Base-by-base conservation (phyloP, 2,329 filamentous ascomycete genomes). In the Ophiostoma ips region DNA sequence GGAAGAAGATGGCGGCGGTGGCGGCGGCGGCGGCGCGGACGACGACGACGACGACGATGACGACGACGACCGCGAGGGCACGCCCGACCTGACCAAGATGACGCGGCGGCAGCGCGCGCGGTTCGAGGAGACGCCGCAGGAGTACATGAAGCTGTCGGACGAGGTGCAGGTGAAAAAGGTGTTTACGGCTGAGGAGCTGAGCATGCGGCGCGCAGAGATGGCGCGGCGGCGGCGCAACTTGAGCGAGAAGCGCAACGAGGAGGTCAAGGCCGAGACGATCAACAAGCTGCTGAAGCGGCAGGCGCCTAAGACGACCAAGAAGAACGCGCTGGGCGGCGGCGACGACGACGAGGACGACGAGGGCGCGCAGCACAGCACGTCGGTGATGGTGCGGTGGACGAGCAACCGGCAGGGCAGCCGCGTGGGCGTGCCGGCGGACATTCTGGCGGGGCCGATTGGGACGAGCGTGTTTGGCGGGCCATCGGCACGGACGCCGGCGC, bases 241-340 rank as follows among this genome's bases (percentile, higher is more conserved):
- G n/a, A 79, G 76, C 57, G 76, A 80, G 55, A 80, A 80, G 64
- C 73, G 76, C 46, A 79, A 75, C 53, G 76, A 80, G 54, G 76
- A 80, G 64, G 76, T 80, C 62, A 79, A 79, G 84, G 86, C 87
- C 76, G 86, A 90, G 70, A 92, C 86, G 0, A 90, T 92, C 74
- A 89, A 92, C 70, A 88, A 89, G 60, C 78, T 92, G 2, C 77
- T 92, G 48, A 88, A 88, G 65, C 88, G 89, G 62, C 86, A 89
- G 63, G 84, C 85, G 1, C 82, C 85, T 21, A 89, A 90, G 64
- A 78, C 77, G 16, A 58, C 53, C 51, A 82, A 75, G 56, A 69
- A 71, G 55, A 76, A 75, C 57, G 71, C 64, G 61, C 41, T 65
- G 55, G 73, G 73, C 11, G 71, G 69, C 10, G 68, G 67, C 2